A percentile compares a stretch with the other conserved stretches of the same genome.
These are phyloP conservation scores for Paecilomyces variotii DNA, from an alignment of 2,329 filamentous ascomycete genomes.

Conservation along the genomic window DNA sequence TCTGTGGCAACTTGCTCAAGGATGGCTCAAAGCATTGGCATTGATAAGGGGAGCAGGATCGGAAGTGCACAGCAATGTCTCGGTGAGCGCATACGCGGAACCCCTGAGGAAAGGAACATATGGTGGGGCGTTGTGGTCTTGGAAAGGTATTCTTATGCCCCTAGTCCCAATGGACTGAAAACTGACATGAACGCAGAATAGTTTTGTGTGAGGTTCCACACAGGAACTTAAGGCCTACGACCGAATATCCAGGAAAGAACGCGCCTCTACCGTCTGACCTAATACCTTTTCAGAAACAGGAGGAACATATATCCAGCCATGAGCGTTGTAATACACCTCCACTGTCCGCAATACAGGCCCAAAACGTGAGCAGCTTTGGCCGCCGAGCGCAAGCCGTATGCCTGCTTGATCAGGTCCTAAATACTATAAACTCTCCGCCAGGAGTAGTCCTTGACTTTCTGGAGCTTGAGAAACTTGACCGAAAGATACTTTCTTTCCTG, in stretches of 20 bases:
- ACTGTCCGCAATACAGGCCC: background rate
- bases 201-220: background rate
- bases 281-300: background rate
- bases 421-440: background rate
- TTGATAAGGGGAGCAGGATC: background rate
- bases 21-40: slow-evolving; percentile 1
- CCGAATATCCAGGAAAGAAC: background rate
- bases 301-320: background rate
- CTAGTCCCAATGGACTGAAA: background rate
- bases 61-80: background rate
- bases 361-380: background rate
- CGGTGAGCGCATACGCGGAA: background rate
- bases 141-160: background rate
- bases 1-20: slow-evolving; percentile 1
- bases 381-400: background rate
- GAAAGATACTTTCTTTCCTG: background rate
- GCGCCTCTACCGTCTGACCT: background rate
- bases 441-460: background rate
- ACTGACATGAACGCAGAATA: background rate
- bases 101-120: background rate
- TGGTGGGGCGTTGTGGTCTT: slow-evolving; percentile 1
- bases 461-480: background rate
- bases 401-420: background rate
- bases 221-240: background rate
- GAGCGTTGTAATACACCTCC: background rate